Base-by-base conservation (phyloP, 768 basidiomycete genomes). In the Paxillus ammoniavirescens region DNA sequence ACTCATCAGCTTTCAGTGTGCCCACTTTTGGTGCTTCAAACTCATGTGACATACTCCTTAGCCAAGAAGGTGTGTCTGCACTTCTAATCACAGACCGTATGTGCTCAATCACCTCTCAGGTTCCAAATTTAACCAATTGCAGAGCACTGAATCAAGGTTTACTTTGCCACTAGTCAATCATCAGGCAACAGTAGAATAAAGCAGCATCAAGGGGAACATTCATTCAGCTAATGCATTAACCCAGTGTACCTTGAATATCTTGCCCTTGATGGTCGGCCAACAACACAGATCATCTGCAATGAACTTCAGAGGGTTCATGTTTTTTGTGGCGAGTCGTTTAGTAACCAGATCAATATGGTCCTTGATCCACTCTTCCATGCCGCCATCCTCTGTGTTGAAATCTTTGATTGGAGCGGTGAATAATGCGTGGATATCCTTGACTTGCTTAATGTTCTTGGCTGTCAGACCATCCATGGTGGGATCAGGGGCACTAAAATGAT, bases 201-300 rank as follows among this genome's bases (percentile, higher is more conserved):
- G 21, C 21, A 21, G 21, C 21, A 21, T 21, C 21, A 21, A 21
- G 21, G 21, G 21, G 21, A 21, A 21, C 1, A 21, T 21, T n/a
- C 56, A 57, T n/a, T 28, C 42, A 8, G 44, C 47, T 14, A 58
- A 26, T 10, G 49, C 49, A 1, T 52, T 47, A 10, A 44, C 50
- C 57, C 53, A 58, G 8, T 55, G 49, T 23, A 31, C 28, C 26
- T 58, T 58, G 8, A 18, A 26, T 5, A 42, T 36, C 37, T 26
- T 14, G 28, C 7, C 14, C 14, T 12, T 26, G 18, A 3, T 3
- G 45, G 56, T 14, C 21, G 3, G 21, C 2, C 8, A 7, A 6
- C 52, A 41, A 12, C 23, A 28, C 10, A 59, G 50, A 2, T 46
- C 37, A 10, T n/a, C 50, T 3, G 42, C 47, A 17, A 52, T 31